These are phyloP conservation scores for Gentiana straminea DNA, from an alignment of 257 asterid genomes.

Conservation along the genomic window DNA sequence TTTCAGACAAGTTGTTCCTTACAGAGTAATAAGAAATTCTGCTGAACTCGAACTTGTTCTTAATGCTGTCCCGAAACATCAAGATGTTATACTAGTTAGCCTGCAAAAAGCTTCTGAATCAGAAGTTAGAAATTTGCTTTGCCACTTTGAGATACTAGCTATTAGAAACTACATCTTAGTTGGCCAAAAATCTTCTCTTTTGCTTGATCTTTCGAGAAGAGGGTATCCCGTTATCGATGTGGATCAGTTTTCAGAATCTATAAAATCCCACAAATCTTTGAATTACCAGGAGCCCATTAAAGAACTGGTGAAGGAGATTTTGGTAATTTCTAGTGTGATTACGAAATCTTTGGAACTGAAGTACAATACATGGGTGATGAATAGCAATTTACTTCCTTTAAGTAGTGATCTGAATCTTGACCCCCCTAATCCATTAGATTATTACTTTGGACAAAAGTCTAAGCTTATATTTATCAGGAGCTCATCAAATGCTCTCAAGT, in stretches of 20 bases:
- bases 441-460: slow-evolving; percentile 38
- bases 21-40: slow-evolving; percentile 41
- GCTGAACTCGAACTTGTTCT: slow-evolving; percentile 42
- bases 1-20: slow-evolving; percentile 45
- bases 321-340: slow-evolving; percentile 40
- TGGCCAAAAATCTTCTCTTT: slow-evolving; percentile 44
- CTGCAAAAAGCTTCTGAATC: slow-evolving; percentile 44
- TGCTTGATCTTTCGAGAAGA: slow-evolving; percentile 75
- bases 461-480: slow-evolving; percentile 40
- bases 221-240: slow-evolving; percentile 69
- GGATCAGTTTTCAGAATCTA: slow-evolving; percentile 28
- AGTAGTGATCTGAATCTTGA: slow-evolving; percentile 30
- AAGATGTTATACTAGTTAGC: slow-evolving; percentile 44
- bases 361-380: slow-evolving; percentile 45
- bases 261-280: slow-evolving; percentile 24
- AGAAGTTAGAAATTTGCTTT: slow-evolving; percentile 55
- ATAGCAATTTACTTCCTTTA: slow-evolving; percentile 53
- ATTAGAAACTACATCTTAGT: slow-evolving; percentile 54
- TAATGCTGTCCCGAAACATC: slow-evolving; percentile 43
- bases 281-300: slow-evolving; percentile 32
- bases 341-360: slow-evolving; percentile 58
- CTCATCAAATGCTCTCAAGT: slow-evolving; percentile 39
- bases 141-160: slow-evolving; percentile 67
- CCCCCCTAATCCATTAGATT: slow-evolving; percentile 34
- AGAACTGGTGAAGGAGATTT: slow-evolving; percentile 39